Percentiles rank a stretch among this genome's conserved stretches.
These are phyloP conservation scores for Penicillium nucicola DNA, from an alignment of 495 filamentous ascomycete genomes.

Conservation along the genomic window DNA sequence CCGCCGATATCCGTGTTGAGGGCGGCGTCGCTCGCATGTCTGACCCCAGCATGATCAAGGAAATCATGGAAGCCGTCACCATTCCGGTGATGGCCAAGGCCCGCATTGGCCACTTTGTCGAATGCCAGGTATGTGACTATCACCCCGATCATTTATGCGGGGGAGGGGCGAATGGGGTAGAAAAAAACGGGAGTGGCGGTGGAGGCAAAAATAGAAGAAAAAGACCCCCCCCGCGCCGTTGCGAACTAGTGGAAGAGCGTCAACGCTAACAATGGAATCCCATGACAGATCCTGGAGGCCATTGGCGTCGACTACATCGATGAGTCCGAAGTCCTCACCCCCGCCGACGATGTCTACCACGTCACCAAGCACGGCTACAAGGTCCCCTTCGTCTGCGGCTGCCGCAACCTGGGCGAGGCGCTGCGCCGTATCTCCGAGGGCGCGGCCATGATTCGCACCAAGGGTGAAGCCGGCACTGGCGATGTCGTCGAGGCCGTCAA, in stretches of 20 bases:
- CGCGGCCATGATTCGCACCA: conserved; percentile 98
- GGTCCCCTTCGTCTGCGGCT: conserved; percentile 94
- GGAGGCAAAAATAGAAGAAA: background rate
- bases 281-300: conserved; percentile 77
- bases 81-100: conserved; percentile 99
- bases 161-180: conserved; percentile 1
- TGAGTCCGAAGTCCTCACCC: conserved; percentile 94
- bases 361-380: conserved; percentile 84
- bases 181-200: background rate
- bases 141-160: background rate
- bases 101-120: conserved; percentile 94
- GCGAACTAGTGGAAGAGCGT: background rate
- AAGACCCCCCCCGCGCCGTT: too few relatives aligned
- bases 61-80: conserved; percentile 95
- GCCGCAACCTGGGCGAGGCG: conserved; percentile 92
- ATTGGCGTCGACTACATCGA: conserved; percentile 97
- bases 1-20: conserved; percentile 88
- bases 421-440: conserved; percentile 89
- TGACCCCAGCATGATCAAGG: conserved; percentile 91
- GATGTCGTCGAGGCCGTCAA: conserved; percentile 96
- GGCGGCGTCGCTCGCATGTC: conserved; percentile 98
- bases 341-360: conserved; percentile 86
- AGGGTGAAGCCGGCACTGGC: conserved; percentile 97
- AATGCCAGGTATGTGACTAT: conserved; percentile 69
- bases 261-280: conserved; percentile 8